Evolutionary conservation across 2,329 filamentous ascomycete species (phyloP).

Genomic region (Hypoxylon sp.): DNA sequence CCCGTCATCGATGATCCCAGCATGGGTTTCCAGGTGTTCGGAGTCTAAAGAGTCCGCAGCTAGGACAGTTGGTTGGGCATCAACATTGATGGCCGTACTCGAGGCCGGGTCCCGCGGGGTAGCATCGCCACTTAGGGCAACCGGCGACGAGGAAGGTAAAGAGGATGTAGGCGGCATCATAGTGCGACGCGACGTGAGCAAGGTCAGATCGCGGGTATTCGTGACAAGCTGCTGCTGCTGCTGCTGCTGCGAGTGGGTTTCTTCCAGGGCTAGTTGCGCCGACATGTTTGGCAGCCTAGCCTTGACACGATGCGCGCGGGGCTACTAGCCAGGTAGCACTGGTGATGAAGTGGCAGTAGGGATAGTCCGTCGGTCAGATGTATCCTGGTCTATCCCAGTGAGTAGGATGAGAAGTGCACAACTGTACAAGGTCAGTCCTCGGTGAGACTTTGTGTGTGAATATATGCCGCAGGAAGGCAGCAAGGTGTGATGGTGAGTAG

Average conservation of each 20-base stretch:
- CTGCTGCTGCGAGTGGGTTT: conserved; percentile 25
- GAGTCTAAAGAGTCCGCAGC: conserved; percentile 27
- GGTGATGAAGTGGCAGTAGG: conserved; percentile 38
- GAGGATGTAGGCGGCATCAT: conserved; percentile 38
- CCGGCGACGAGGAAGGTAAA: conserved; percentile 39
- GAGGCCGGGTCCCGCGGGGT: conserved; percentile 46
- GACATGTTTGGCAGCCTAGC: conserved; percentile 30
- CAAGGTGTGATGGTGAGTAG: conserved; percentile 37
- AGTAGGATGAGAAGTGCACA: conserved; percentile 17
- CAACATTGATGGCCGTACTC: conserved; percentile 47
- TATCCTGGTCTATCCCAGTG: conserved; percentile 17
- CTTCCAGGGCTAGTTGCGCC: conserved; percentile 22
- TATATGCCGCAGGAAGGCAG: conserved; percentile 27
- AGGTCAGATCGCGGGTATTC: conserved; percentile 53
- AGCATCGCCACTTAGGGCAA: conserved; percentile 45
- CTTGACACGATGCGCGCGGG: conserved; percentile 15
- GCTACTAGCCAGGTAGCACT: conserved; percentile 25
- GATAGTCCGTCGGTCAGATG: conserved; percentile 22
- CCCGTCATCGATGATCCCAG: conserved; percentile 28
- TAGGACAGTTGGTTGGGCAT: conserved; percentile 49
- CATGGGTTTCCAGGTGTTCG: conserved; percentile 28
- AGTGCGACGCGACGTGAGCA: conserved; percentile 41
- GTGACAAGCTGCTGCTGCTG: conserved; percentile 52
- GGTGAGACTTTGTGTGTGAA: conserved; percentile 40
- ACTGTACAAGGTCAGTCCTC: conserved; percentile 31